These are phyloP conservation scores for Venturia aucupariae DNA, from an alignment of 2,329 filamentous ascomycete species.

Conservation along the genomic window DNA sequence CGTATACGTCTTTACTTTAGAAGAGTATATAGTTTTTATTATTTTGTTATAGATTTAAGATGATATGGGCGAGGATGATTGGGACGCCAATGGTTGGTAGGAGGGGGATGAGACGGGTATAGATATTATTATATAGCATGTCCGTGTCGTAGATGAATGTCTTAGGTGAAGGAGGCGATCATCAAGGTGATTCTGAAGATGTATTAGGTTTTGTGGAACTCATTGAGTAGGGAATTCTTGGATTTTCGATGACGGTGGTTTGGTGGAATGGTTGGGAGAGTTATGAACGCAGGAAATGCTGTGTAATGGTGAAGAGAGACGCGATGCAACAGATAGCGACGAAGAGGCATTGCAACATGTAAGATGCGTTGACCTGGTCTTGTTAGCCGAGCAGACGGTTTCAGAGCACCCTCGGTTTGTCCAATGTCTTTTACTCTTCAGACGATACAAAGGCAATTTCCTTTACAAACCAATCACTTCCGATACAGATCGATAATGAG, in stretches of 20 bases:
- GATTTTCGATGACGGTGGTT: background rate
- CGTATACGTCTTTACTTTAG: conserved; percentile 18
- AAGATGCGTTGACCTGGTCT: conserved; percentile 20
- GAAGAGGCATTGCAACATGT: conserved; percentile 21
- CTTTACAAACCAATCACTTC: too few species aligned
- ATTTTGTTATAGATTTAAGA: too few species aligned
- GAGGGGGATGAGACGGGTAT: conserved; percentile 20
- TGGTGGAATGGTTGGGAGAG: background rate
- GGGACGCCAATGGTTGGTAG: conserved; percentile 20
- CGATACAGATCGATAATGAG: too few species aligned
- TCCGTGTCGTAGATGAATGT: conserved; percentile 19
- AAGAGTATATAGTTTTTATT: too few species aligned
- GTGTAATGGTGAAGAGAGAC: conserved; percentile 10
- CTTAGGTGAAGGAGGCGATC: conserved; percentile 20
- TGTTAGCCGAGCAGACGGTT: background rate
- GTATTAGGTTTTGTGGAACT: conserved; percentile 24
- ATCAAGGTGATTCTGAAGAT: conserved; percentile 23
- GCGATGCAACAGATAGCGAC: conserved; percentile 18
- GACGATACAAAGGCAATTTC: too few species aligned
- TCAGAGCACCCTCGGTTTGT: too few species aligned
- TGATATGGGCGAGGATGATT: conserved; percentile 17
- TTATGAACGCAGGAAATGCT: background rate
- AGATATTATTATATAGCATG: conserved; percentile 20
- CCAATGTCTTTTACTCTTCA: background rate
- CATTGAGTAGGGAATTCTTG: conserved; percentile 12